Evolutionary conservation across 1,139 yeast genomes (phyloP), one percentile per base, ranked within the genome.

Genomic region (Geotrichum candidum): DNA sequence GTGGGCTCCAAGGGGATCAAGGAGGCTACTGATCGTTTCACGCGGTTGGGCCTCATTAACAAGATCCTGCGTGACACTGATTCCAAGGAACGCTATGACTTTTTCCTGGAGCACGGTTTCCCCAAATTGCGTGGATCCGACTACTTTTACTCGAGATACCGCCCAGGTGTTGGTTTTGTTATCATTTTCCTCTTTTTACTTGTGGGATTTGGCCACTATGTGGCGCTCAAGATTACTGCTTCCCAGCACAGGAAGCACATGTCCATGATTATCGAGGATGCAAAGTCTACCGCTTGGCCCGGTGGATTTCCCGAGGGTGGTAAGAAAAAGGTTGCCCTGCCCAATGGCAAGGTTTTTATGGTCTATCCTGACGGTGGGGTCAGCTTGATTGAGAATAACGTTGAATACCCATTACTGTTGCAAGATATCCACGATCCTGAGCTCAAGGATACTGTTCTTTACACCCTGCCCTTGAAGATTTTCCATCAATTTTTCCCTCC

Each of bases 101-200:
- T 86, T 74, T 94, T 90, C 75, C 78, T 88, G 62, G 79, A 82
- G 51, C 83, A 86, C 67, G 99, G 99, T 2, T 94, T 94, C 75
- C 99, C 99, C 4, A 80, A 81, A 63, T 90, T 89, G 84, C 84
- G 82, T 55, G 78, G 77, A 29, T 72, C 76, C 38, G 76, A 73
- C 57, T 77, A 74, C 64, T 70, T 71, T 57, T 76, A 75, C 65
- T 62, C 68, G 35, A 68, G 80, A 48, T 78, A 69, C 65, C 74
- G 82, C 48, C 85, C 85, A 41, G 88, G 87, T 53, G 68, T 89
- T 1, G 64, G 78, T 1, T 76, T 84, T 60, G 84, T 90, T 0
- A 65, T 85, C 23, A 66, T 78, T 0, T 76, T 86, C 51, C 72
- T 87, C 58, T 81, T 77, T 60, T 56, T 82, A 0, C 64, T 88